These are phyloP conservation scores for Kazachstania viticola DNA, from an alignment of 805 yeast genomes.

Conservation along the genomic window DNA sequence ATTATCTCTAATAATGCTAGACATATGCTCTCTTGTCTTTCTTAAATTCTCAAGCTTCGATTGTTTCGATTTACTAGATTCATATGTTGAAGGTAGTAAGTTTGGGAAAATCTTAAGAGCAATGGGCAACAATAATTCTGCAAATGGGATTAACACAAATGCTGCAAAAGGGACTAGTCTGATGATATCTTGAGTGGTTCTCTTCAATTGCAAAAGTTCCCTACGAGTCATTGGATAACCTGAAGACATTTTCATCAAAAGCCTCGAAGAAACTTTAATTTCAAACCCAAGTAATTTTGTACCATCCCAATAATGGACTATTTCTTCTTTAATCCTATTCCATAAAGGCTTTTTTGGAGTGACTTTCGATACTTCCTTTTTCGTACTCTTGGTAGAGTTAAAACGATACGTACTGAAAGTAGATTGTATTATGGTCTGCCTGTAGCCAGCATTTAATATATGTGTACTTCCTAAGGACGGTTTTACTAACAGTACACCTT, in stretches of 20 bases:
- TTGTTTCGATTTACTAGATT: constrained; percentile 48
- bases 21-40: constrained; percentile 51
- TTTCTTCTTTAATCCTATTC: constrained; percentile 82
- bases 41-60: constrained; percentile 46
- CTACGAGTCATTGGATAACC: constrained; percentile 90
- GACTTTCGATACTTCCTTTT: background rate
- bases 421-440: background rate
- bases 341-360: constrained; percentile 34
- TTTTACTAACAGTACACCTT: too few relatives aligned
- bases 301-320: constrained; percentile 90
- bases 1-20: constrained; percentile 53
- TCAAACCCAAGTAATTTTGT: constrained; percentile 89
- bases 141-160: constrained; percentile 85
- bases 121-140: constrained; percentile 79
- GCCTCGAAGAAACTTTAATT: constrained; percentile 69
- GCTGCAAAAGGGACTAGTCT: constrained; percentile 88
- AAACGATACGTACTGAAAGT: constrained; percentile 1
- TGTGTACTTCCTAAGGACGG: too few relatives aligned
- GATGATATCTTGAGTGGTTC: constrained; percentile 77
- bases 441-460: background rate
- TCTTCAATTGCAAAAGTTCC: constrained; percentile 74
- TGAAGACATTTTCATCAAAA: constrained; percentile 68
- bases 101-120: constrained; percentile 92
- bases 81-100: constrained; percentile 85
- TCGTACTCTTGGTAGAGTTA: constrained; percentile 1